phyloP scores from a whole-genome alignment of 1,284 basidiomycete species.

The Leccinum solheimii region DNA sequence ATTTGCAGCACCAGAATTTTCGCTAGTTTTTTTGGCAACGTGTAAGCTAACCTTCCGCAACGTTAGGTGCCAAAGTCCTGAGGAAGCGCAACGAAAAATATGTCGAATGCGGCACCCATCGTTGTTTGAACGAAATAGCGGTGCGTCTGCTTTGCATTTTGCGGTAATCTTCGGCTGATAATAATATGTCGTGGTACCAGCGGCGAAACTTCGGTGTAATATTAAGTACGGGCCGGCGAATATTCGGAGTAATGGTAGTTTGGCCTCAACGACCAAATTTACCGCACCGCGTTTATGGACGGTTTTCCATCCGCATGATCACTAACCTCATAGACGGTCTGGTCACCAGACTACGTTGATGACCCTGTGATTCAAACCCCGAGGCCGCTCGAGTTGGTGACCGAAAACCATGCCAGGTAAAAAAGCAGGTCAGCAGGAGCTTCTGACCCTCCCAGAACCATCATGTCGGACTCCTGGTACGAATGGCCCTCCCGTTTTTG shows the following conservation, averaged over 20 bases:
- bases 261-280: too few relatives aligned
- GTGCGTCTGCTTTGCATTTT: conserved; percentile 65
- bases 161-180: neutral
- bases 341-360: neutral
- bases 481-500: conserved; percentile 46
- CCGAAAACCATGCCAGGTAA: conserved; percentile 3
- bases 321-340: neutral
- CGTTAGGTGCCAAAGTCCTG: neutral
- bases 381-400: neutral
- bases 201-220: conserved; percentile 12
- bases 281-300: too few relatives aligned
- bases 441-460: neutral
- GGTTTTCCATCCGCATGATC: neutral
- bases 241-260: conserved; percentile 1
- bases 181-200: neutral
- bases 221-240: conserved; percentile 2
- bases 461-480: conserved; percentile 14
- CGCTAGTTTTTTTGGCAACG: neutral
- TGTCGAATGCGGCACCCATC: conserved; percentile 77
- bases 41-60: neutral
- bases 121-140: conserved; percentile 50
- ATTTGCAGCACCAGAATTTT: neutral
- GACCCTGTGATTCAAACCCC: neutral
- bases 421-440: conserved; percentile 10
- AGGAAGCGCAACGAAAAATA: conserved; percentile 55